Evolutionary conservation across 2,329 filamentous ascomycete genomes (phyloP), one percentile per base, ranked within the genome.

Genomic region (Colletotrichum sp.): DNA sequence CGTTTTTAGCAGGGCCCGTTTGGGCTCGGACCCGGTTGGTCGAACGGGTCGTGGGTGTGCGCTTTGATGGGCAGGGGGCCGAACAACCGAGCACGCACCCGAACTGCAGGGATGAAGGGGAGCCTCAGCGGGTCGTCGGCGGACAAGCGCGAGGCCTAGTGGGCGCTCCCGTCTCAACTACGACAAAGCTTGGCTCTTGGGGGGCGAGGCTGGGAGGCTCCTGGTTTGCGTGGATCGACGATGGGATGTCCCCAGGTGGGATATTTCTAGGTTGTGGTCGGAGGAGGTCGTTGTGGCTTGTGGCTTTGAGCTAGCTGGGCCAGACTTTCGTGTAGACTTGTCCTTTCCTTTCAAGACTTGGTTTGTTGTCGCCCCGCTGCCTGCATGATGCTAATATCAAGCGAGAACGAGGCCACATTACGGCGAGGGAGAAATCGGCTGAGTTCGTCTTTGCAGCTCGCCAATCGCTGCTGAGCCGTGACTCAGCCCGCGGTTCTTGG

Each of bases 31-130:
- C 44, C 44, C 39, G 34, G 34, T 52, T 52, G n/a, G 44, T 52
- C n/a, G 44, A 32, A n/a, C 22, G 25, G 27, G 59, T 22, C 13
- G n/a, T 8, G 25, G 12, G 29, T 34, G 22, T 27, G 59, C 52
- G 72, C 72, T 75, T 61, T 75, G 72, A 72, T 39, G 62, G 62
- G 49, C 61, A 52, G 44, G 44, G 44, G 44, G 44, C 27, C 59
- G n/a, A 63, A 22, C 30, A 32, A 34, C 59, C 59, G 59, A 25
- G 71, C 66, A 34, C 44, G 39, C 49, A 32, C 39, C 30, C 15
- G 27, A 15, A 44, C 5, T 30, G 16, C 66, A 36, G 22, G 65
- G 36, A 69, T 73, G 55, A 49, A 29, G 65, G 6, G 70, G 61
- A 39, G 34, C 36, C 36, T 55, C 32, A 30, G 57, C 30, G 52